Conservation (phyloP, 2,329 filamentous ascomycete species). For the Epichloe typhina region DNA sequence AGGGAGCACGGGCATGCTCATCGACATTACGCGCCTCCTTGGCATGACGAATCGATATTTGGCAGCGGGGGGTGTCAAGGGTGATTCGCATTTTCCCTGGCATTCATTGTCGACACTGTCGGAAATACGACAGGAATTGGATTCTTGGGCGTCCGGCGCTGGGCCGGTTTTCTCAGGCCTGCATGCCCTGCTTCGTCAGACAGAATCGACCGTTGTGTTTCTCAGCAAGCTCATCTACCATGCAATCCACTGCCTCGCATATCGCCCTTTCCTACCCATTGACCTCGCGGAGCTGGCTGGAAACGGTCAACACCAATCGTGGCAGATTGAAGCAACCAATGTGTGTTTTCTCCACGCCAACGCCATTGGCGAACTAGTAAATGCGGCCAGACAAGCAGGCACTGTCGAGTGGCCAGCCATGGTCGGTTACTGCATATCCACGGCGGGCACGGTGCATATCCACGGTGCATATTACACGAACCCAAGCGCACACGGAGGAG, state of each 20-base stretch:
- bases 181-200: constrained; percentile 61
- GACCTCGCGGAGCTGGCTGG: constrained; percentile 70
- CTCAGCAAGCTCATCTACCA: constrained; percentile 82
- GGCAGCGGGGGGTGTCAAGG: constrained; percentile 74
- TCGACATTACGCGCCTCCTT: constrained; percentile 72
- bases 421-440: constrained; percentile 76
- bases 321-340: constrained; percentile 86
- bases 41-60: constrained; percentile 76
- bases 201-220: constrained; percentile 65
- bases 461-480: constrained; percentile 71
- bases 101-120: constrained; percentile 75
- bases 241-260: constrained; percentile 74
- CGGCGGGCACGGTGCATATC: constrained; percentile 76
- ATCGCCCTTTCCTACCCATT: constrained; percentile 75
- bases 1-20: constrained; percentile 66
- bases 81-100: constrained; percentile 85
- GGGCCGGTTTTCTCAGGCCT: constrained; percentile 68
- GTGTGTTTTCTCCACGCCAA: constrained; percentile 79
- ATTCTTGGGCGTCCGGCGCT: constrained; percentile 71
- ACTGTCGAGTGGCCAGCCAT: constrained; percentile 78
- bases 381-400: constrained; percentile 60
- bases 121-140: constrained; percentile 73
- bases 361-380: constrained; percentile 70
- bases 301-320: constrained; percentile 74
- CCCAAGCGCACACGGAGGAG: constrained; percentile 27